Percentiles rank a stretch among this genome's conserved stretches.
Evolutionary conservation across 306 rosid genomes (phyloP).

Genomic region (Coriaria nepalensis): DNA sequence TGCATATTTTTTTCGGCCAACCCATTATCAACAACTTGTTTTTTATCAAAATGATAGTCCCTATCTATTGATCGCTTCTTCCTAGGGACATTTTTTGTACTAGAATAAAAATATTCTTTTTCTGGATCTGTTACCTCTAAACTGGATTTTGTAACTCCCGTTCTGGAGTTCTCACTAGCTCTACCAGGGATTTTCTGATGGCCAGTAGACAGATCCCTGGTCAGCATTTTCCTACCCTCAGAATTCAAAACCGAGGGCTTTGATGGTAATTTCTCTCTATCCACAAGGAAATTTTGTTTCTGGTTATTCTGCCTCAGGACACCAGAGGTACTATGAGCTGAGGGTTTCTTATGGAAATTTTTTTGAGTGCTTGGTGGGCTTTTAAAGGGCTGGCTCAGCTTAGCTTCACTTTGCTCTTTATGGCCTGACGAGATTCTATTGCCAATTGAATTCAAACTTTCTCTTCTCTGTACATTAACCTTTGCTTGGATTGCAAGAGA

Average conservation of each 20-base stretch:
- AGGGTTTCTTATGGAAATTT: constrained; percentile 40
- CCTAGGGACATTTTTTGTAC: constrained; percentile 49
- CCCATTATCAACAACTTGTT: constrained; percentile 33
- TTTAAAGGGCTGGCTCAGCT: constrained; percentile 37
- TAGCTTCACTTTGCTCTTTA: constrained; percentile 47
- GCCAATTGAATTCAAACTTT: constrained; percentile 47
- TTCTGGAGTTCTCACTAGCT: constrained; percentile 41
- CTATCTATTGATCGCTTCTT: constrained; percentile 70
- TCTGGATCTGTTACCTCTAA: constrained; percentile 43
- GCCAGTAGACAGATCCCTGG: constrained; percentile 40
- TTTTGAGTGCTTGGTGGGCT: constrained; percentile 33
- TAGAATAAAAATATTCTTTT: constrained; percentile 48
- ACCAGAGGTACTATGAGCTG: constrained; percentile 27
- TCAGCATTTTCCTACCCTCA: constrained; percentile 37
- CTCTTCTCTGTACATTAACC: constrained; percentile 88
- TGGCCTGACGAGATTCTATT: constrained; percentile 34
- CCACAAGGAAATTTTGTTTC: constrained; percentile 57
- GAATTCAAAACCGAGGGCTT: constrained; percentile 39
- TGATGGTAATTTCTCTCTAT: constrained; percentile 46
- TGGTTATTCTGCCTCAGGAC: constrained; percentile 77
- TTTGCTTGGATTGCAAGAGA: constrained; percentile 97
- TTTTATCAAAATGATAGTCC: constrained; percentile 44
- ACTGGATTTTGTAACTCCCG: constrained; percentile 43
- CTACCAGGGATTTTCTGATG: constrained; percentile 51
- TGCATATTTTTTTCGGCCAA: constrained; percentile 21